phyloP scores from a whole-genome alignment of 306 rosid species.

The Cicer arietinum region DNA sequence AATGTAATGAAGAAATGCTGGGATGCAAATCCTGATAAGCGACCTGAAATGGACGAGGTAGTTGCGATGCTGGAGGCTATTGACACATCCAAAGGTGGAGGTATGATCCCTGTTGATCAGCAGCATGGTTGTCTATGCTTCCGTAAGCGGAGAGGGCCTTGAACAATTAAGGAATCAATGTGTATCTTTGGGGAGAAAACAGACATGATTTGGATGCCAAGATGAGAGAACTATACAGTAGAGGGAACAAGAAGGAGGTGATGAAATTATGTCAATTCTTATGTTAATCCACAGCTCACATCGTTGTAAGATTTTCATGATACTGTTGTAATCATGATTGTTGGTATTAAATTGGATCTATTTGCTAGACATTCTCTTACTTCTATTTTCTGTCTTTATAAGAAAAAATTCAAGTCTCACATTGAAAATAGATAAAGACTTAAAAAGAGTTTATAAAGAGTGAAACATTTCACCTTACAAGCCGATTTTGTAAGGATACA shows the following conservation, averaged over 20 bases:
- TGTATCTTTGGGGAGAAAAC: neutral
- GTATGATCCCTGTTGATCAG: conserved; percentile 92
- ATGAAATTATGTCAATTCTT: neutral
- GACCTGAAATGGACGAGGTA: conserved; percentile 95
- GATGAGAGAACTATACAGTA: neutral
- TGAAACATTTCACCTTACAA: no score
- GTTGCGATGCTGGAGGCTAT: conserved; percentile 89
- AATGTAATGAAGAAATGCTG: conserved; percentile 96
- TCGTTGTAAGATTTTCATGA: conserved; percentile 45
- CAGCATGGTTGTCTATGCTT: conserved; percentile 85
- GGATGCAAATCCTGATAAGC: conserved; percentile 89
- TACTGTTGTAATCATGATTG: conserved; percentile 25
- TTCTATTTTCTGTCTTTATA: neutral
- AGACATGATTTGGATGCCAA: neutral
- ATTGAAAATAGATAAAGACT: no score
- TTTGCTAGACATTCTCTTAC: conserved; percentile 16
- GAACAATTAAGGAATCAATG: conserved; percentile 41
- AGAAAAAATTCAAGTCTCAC: no score
- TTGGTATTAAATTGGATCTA: neutral
- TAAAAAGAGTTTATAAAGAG: no score
- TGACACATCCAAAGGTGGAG: conserved; percentile 96
- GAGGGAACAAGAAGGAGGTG: neutral
- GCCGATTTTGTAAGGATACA: no score
- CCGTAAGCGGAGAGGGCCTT: conserved; percentile 80
- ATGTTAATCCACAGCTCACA: conserved; percentile 12